phyloP scores from a whole-genome alignment of 148 eudicot genomes.

The Chenopodium quinoa region DNA sequence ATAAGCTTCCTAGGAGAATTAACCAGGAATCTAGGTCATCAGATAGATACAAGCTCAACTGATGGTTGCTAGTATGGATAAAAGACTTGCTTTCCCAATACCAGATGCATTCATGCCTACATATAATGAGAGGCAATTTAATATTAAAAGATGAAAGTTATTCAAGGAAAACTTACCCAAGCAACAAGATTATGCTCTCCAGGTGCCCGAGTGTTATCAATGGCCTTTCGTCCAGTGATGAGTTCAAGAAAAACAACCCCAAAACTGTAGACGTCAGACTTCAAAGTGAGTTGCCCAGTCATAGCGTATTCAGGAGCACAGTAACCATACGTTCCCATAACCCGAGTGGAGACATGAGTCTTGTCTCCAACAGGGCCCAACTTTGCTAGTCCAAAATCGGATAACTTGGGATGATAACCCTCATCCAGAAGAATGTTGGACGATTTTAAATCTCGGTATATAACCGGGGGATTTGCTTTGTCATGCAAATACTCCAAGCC shows the following conservation, averaged over 20 bases:
- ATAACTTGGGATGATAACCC: conserved; percentile 81
- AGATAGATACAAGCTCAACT: background rate
- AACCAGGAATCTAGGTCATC: background rate
- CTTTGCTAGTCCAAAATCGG: conserved; percentile 97
- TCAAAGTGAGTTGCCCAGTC: conserved; percentile 97
- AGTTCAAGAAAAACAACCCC: conserved; percentile 96
- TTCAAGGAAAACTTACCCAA: conserved; percentile 55
- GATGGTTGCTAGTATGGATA: background rate
- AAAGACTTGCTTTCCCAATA: background rate
- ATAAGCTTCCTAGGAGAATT: background rate
- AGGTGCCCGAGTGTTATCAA: conserved; percentile 64
- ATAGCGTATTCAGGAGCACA: conserved; percentile 99
- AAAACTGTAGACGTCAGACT: conserved; percentile 97
- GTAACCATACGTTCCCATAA: conserved; percentile 98
- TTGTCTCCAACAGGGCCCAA: conserved; percentile 98
- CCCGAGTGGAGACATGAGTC: conserved; percentile 95
- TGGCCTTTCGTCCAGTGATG: conserved; percentile 94
- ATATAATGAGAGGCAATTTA: background rate
- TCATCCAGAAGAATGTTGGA: conserved; percentile 95
- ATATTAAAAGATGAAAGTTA: background rate
- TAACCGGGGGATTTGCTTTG: conserved; percentile 96
- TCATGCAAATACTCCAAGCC: conserved; percentile 96
- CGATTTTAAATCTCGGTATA: conserved; percentile 94
- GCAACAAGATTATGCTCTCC: conserved; percentile 99
- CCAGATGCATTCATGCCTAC: background rate